Base-by-base conservation (phyloP, 2,329 filamentous ascomycete genomes). In the Fusarium globosum region DNA sequence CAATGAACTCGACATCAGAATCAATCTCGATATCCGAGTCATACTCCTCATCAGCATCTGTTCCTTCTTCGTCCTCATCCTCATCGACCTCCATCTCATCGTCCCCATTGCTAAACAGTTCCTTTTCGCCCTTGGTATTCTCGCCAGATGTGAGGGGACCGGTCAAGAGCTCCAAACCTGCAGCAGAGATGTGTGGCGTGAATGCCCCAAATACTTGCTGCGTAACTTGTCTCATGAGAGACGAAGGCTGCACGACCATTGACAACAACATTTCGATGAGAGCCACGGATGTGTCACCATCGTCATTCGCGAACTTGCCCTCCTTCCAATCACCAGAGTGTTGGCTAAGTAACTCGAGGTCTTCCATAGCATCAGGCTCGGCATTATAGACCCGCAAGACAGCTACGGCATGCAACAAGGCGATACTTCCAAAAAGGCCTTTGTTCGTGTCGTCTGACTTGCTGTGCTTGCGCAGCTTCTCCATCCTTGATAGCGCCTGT, bases 361-460 rank as follows among this genome's bases (percentile, higher is more conserved):
- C 45, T 48, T 21, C 91, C 28, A 97, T 88, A 1, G 95, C 94
- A 79, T 98, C 96, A 0, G 93, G 87, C 67, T 97, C 95, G 30
- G 94, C 94, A 77, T 96, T 95, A 83, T 97, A 97, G 14, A 97
- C 88, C 81, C 98, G 94, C 62, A 98, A 87, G 20, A 98, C 89
- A 0, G 94, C 93, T 59, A 98, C 88, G 2, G 94, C 92, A 80
- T 97, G 94, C 3, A 98, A 88, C 41, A 98, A 87, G 26, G 92
- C 92, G 65, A 98, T 88, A 0, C 93, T 93, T 68, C 91, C 90
- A 21, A 85, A 85, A 69, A 81, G 82, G 26, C 76, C 78, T 65
- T 80, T 85, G 77, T 79, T 84, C 73, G 83, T 73, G 28, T 80
- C 76, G 58, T 79, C 69, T 73, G 78, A 60, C 61, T 83, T 82